phyloP scores from a whole-genome alignment of 176 grass and related monocot species.

The Oryza glumipatula region DNA sequence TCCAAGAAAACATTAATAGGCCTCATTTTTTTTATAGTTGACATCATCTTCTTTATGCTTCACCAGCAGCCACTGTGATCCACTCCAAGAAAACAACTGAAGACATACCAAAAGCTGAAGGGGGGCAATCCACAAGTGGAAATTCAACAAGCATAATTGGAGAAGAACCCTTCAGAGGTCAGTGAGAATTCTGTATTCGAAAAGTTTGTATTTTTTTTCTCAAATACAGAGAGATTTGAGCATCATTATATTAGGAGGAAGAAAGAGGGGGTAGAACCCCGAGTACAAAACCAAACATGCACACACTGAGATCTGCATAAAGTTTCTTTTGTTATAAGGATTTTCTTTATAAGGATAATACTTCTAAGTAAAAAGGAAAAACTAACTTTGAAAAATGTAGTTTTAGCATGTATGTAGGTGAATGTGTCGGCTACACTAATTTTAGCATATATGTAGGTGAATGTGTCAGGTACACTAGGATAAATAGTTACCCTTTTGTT shows the following conservation, averaged over 20 bases:
- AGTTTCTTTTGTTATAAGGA: not conserved
- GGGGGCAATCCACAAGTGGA: not conserved
- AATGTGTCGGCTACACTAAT: no score
- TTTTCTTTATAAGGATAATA: not conserved
- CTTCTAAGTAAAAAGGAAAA: not conserved
- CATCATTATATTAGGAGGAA: no score
- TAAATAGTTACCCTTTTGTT: conserved; percentile 2
- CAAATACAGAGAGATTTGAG: no score
- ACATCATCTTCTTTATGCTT: conserved; percentile 2
- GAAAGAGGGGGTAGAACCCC: no score
- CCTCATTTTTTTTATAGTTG: not conserved
- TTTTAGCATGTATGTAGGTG: not conserved
- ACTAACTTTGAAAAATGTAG: not conserved
- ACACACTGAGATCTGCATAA: not conserved
- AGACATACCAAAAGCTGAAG: conserved; percentile 30
- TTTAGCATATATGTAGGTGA: not conserved
- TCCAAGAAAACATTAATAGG: not conserved
- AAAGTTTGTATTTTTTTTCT: not conserved
- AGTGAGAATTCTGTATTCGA: not conserved
- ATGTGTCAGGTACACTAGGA: not conserved
- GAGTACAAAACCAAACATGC: no score
- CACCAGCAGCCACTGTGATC: conserved; percentile 6
- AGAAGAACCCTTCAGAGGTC: conserved; percentile 10
- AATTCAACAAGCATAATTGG: not conserved
- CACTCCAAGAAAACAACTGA: conserved; percentile 6